Conservation (phyloP, 2,329 filamentous ascomycete species). For the Calonectria fujianensis region DNA sequence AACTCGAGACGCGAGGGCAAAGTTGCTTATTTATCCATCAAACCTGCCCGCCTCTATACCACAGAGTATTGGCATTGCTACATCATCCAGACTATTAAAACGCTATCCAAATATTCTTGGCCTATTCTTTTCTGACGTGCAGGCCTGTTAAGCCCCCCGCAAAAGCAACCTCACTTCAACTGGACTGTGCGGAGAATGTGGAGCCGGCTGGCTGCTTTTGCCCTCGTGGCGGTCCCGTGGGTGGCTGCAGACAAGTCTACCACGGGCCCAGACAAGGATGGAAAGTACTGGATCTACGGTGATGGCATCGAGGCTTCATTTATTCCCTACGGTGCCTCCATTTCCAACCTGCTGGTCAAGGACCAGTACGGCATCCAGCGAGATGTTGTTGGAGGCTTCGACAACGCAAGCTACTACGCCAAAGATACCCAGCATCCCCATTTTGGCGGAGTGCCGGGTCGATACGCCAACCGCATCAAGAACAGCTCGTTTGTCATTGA, state of each 20-base stretch:
- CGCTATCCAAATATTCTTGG: not conserved
- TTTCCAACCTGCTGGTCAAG: constrained; percentile 82
- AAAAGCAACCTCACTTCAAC: not conserved
- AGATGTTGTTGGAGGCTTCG: constrained; percentile 84
- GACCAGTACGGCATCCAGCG: constrained; percentile 81
- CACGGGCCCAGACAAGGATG: constrained; percentile 71
- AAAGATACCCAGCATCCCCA: constrained; percentile 80
- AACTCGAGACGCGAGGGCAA: not conserved
- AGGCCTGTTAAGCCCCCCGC: not conserved
- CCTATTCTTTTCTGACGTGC: not conserved
- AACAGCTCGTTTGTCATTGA: constrained; percentile 84
- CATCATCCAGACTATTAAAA: not conserved
- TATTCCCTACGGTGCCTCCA: constrained; percentile 83
- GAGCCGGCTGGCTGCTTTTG: constrained; percentile 1
- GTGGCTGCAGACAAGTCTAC: constrained; percentile 34
- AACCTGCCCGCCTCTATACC: constrained; percentile 8
- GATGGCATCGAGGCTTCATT: constrained; percentile 81
- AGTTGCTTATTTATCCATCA: constrained; percentile 14
- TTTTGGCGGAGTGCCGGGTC: constrained; percentile 83
- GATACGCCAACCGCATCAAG: constrained; percentile 88
- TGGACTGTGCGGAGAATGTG: constrained; percentile 5
- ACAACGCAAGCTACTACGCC: constrained; percentile 83
- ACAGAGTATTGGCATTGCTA: not conserved
- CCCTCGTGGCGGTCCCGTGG: constrained; percentile 25
- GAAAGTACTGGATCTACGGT: constrained; percentile 83